Evolutionary conservation across 2,329 filamentous ascomycete species (phyloP).

Genomic region (Calonectria pseudoreteaudii): DNA sequence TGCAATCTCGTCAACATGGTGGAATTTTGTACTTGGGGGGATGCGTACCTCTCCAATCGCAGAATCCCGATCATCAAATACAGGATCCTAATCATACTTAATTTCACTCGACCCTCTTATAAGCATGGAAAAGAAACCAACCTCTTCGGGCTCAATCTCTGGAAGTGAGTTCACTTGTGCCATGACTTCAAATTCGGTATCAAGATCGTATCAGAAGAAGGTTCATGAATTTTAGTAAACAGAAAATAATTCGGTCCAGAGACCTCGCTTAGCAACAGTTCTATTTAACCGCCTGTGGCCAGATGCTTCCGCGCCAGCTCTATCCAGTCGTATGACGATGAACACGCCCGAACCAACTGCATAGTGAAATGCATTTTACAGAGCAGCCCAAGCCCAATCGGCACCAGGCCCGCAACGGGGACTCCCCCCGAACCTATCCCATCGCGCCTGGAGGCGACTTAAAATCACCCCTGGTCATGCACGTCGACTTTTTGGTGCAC

Average conservation of each 20-base stretch:
- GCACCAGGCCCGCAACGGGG: not conserved
- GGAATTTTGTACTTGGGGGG: not conserved
- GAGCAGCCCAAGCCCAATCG: not conserved
- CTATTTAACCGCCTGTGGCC: not conserved
- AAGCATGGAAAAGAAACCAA: not conserved
- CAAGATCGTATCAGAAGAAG: not conserved
- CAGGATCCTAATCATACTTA: not conserved
- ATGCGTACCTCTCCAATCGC: not conserved
- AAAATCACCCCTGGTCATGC: not conserved
- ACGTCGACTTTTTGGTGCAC: not conserved
- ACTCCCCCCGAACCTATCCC: not conserved
- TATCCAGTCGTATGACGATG: not conserved
- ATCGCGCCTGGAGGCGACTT: not conserved
- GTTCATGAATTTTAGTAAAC: not conserved
- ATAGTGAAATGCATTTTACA: not conserved
- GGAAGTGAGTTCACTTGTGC: not conserved
- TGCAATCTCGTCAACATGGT: not conserved
- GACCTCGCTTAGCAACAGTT: not conserved
- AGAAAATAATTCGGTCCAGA: not conserved
- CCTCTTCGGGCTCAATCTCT: not conserved
- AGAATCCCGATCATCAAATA: not conserved
- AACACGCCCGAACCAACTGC: not conserved
- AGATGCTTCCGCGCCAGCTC: not conserved
- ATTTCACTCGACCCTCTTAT: not conserved
- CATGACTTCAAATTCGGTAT: not conserved